These are phyloP conservation scores for Pezicula carpinea DNA, from an alignment of 2,329 filamentous ascomycete genomes.

Conservation along the genomic window DNA sequence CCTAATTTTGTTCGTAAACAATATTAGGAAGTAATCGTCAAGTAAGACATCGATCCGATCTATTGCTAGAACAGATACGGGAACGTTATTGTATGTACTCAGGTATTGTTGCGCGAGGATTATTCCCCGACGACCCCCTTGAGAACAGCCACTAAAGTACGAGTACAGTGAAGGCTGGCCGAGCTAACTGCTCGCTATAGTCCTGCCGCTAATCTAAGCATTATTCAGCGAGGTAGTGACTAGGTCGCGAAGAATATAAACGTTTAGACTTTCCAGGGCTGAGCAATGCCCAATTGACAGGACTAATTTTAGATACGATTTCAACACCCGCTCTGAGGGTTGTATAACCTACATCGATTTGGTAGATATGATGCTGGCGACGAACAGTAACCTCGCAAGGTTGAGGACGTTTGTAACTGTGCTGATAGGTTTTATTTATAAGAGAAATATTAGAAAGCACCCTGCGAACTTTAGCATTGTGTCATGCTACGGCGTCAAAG, in stretches of 20 bases:
- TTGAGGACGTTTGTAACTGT: too few species aligned
- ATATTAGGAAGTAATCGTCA: not conserved
- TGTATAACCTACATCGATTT: constrained; percentile 24
- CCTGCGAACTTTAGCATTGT: too few species aligned
- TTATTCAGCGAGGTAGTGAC: constrained; percentile 32
- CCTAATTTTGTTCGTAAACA: constrained; percentile 6
- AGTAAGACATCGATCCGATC: constrained; percentile 16
- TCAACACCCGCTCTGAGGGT: constrained; percentile 26
- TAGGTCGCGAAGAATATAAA: constrained; percentile 30
- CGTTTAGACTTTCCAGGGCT: constrained; percentile 10
- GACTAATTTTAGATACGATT: not conserved
- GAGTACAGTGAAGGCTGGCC: constrained; percentile 27
- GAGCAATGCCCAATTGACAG: constrained; percentile 5
- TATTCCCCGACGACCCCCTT: constrained; percentile 32
- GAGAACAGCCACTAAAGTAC: constrained; percentile 32
- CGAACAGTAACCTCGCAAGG: not conserved
- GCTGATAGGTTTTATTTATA: too few species aligned
- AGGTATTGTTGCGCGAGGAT: constrained; percentile 32
- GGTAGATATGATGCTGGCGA: constrained; percentile 19
- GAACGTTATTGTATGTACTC: constrained; percentile 32
- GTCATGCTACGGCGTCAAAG: too few species aligned
- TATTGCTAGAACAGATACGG: constrained; percentile 32
- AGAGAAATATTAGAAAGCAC: too few species aligned
- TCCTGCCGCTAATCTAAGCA: constrained; percentile 27
- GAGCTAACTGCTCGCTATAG: constrained; percentile 28